Conservation (phyloP, 2,329 filamentous ascomycete species). For the Trematosphaeria pertusa region DNA sequence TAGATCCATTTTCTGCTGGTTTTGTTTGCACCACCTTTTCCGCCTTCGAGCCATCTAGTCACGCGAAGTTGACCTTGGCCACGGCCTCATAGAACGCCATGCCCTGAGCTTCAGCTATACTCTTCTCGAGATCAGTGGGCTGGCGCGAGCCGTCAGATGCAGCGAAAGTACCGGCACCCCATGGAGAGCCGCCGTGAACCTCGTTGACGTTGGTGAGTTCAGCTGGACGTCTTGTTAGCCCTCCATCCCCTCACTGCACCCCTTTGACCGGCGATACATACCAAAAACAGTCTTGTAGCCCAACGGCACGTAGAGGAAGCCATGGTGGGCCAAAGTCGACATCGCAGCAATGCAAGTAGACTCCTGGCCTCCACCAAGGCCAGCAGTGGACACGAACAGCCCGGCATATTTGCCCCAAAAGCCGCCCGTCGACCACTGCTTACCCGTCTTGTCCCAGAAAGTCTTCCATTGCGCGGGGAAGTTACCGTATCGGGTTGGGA, state of each 20-base stretch:
- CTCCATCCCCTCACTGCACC: background rate
- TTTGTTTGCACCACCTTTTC: conserved; percentile 12
- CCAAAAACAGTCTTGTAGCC: conserved; percentile 84
- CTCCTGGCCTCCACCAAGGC: conserved; percentile 88
- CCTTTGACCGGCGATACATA: too few relatives aligned
- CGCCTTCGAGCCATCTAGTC: conserved; percentile 71
- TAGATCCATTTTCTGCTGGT: conserved; percentile 12
- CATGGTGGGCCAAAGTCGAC: conserved; percentile 90
- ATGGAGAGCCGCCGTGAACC: conserved; percentile 84
- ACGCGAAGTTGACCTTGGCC: conserved; percentile 72
- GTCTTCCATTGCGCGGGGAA: conserved; percentile 95
- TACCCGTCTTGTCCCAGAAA: conserved; percentile 90
- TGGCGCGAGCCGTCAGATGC: conserved; percentile 81
- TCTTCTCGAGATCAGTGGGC: conserved; percentile 76
- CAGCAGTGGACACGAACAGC: conserved; percentile 87
- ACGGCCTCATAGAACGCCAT: conserved; percentile 82
- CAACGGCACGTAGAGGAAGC: conserved; percentile 94
- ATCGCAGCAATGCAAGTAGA: conserved; percentile 80
- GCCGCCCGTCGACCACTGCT: conserved; percentile 79
- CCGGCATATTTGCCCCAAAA: conserved; percentile 90
- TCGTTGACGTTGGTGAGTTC: conserved; percentile 75
- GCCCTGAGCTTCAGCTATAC: conserved; percentile 83
- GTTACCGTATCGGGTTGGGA: conserved; percentile 96
- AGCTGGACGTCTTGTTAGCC: conserved; percentile 19
- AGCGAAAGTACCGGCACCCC: conserved; percentile 93